Percentiles rank a stretch among this genome's conserved stretches.
phyloP scores from a whole-genome alignment of 2,329 filamentous ascomycete genomes.

The Colletotrichum musae region DNA sequence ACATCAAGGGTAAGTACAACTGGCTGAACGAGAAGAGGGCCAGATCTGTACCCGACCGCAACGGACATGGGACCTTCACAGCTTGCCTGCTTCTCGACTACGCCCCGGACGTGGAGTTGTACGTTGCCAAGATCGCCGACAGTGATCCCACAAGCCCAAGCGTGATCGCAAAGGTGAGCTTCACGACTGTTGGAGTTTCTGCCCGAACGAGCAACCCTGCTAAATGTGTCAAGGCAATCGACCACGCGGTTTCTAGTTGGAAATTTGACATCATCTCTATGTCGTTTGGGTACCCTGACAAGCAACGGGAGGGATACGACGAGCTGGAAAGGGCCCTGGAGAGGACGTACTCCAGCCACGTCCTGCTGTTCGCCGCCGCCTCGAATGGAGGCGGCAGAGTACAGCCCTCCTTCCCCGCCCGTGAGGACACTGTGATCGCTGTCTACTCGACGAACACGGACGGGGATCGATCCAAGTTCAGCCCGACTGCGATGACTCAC shows the following conservation, averaged over 20 bases:
- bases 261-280: not conserved
- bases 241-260: not conserved
- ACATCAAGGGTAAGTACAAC: conserved; percentile 23
- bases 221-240: not conserved
- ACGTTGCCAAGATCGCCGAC: conserved; percentile 35
- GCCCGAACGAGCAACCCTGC: too few relatives aligned
- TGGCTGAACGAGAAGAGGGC: not conserved
- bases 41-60: not conserved
- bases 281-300: not conserved
- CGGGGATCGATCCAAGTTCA: conserved; percentile 39
- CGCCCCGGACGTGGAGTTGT: conserved; percentile 17
- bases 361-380: not conserved
- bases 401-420: conserved; percentile 39
- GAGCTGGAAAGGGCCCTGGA: not conserved
- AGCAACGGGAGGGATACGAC: not conserved
- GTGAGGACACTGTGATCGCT: conserved; percentile 37
- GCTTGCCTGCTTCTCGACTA: conserved; percentile 25
- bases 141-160: not conserved
- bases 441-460: conserved; percentile 39
- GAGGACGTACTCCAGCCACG: not conserved
- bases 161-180: not conserved
- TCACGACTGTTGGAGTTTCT: not conserved
- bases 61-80: conserved; percentile 23
- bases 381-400: conserved; percentile 38
- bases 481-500: conserved; percentile 28